A percentile compares a stretch with the other conserved stretches of the same genome.
phyloP scores from a whole-genome alignment of 2,329 filamentous ascomycete species.

The Biscogniauxia marginata region DNA sequence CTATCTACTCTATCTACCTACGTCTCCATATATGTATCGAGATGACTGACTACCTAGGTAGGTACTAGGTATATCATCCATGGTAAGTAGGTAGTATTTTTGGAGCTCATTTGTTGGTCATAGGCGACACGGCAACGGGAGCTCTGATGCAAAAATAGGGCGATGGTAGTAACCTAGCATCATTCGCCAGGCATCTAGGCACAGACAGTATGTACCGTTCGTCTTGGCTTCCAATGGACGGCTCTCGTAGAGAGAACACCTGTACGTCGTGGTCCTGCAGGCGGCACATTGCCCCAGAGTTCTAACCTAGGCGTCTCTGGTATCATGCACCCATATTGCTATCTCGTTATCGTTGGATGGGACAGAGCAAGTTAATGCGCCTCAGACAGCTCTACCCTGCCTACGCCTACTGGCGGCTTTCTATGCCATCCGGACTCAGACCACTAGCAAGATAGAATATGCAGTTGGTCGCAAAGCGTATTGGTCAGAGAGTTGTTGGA shows the following conservation, averaged over 20 bases:
- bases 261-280: not conserved
- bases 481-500: not conserved
- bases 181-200: not conserved
- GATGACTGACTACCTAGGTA: conserved; percentile 6
- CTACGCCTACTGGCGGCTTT: not conserved
- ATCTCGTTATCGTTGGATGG: not conserved
- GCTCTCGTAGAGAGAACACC: too few relatives aligned
- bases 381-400: not conserved
- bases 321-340: not conserved
- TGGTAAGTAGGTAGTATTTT: conserved; percentile 15
- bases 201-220: not conserved
- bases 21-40: conserved; percentile 21
- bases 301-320: not conserved
- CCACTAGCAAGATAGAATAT: not conserved
- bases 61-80: conserved; percentile 1
- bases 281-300: not conserved
- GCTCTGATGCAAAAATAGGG: not conserved
- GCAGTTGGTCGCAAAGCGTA: not conserved
- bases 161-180: not conserved
- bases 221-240: not conserved
- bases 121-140: not conserved
- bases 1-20: conserved; percentile 17
- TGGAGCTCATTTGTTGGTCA: not conserved
- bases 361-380: not conserved
- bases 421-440: not conserved